A percentile compares a stretch with the other conserved stretches of the same genome.
Evolutionary conservation across 2,329 filamentous ascomycete species (phyloP).

Genomic region (Tothia fuscella): DNA sequence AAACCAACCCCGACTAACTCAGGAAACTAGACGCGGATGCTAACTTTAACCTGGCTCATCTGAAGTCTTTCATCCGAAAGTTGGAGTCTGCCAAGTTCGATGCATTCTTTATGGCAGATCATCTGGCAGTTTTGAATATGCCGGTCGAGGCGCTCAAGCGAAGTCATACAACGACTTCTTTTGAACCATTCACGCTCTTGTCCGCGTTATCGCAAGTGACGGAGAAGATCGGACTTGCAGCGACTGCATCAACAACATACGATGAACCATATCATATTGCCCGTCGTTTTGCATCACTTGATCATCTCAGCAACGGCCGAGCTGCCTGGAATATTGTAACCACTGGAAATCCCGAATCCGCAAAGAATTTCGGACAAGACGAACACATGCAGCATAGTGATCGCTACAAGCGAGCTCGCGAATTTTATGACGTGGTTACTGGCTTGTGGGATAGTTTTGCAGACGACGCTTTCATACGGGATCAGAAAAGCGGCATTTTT

Average conservation of each 20-base stretch:
- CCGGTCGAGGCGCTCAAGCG: conserved; percentile 44
- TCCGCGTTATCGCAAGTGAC: conserved; percentile 39
- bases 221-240: conserved; percentile 39
- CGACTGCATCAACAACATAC: conserved; percentile 44
- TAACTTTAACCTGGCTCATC: conserved; percentile 45
- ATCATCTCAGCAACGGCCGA: conserved; percentile 39
- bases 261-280: conserved; percentile 44
- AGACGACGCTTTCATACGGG: conserved; percentile 41
- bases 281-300: conserved; percentile 41
- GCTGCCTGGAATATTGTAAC: conserved; percentile 45
- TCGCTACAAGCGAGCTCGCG: conserved; percentile 39
- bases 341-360: conserved; percentile 39
- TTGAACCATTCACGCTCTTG: conserved; percentile 43
- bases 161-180: conserved; percentile 46
- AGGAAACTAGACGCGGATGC: too few species aligned
- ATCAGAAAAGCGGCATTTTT: conserved; percentile 36
- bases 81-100: conserved; percentile 44
- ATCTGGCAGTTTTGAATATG: conserved; percentile 44
- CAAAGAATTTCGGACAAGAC: conserved; percentile 40
- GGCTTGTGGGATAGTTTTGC: conserved; percentile 44
- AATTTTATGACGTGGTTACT: conserved; percentile 43
- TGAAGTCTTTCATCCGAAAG: conserved; percentile 42
- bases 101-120: conserved; percentile 46
- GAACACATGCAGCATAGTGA: conserved; percentile 39
- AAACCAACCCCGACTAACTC: too few species aligned